phyloP scores from a whole-genome alignment of 2,329 filamentous ascomycete genomes.

The Colletotrichum lentis region DNA sequence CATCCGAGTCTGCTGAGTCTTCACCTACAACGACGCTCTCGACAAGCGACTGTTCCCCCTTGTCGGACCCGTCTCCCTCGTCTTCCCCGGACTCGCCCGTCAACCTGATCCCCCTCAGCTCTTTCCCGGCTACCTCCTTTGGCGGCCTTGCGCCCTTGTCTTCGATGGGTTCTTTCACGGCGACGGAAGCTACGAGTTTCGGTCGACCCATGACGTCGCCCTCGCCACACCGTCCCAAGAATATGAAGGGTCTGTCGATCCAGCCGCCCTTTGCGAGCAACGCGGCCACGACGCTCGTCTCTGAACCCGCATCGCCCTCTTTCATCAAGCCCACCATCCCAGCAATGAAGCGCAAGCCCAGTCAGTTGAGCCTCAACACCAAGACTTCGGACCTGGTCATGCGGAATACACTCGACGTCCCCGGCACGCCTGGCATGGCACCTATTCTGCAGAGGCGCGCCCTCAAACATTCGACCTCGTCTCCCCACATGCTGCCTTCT shows the following conservation, averaged over 20 bases:
- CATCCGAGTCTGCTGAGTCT: conserved; percentile 87
- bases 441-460: conserved; percentile 69
- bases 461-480: conserved; percentile 73
- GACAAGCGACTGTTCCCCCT: conserved; percentile 87
- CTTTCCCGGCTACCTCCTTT: conserved; percentile 71
- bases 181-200: conserved; percentile 52
- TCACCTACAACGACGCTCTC: conserved; percentile 95
- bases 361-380: conserved; percentile 80
- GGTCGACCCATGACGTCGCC: conserved; percentile 72
- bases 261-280: conserved; percentile 66
- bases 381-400: conserved; percentile 65
- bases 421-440: conserved; percentile 63
- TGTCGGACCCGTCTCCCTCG: conserved; percentile 89
- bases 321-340: conserved; percentile 84
- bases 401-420: conserved; percentile 60
- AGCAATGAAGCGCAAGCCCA: conserved; percentile 76
- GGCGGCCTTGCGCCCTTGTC: conserved; percentile 49
- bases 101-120: conserved; percentile 74
- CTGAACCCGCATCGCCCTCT: conserved; percentile 75
- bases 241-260: conserved; percentile 85
- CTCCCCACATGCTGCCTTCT: conserved; percentile 70
- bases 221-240: conserved; percentile 75
- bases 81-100: conserved; percentile 91
- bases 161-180: conserved; percentile 58
- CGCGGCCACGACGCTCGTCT: conserved; percentile 56